Evolutionary conservation across 257 asterid species (phyloP), one percentile per base, ranked within the genome.

Genomic region (Vinca minor): DNA sequence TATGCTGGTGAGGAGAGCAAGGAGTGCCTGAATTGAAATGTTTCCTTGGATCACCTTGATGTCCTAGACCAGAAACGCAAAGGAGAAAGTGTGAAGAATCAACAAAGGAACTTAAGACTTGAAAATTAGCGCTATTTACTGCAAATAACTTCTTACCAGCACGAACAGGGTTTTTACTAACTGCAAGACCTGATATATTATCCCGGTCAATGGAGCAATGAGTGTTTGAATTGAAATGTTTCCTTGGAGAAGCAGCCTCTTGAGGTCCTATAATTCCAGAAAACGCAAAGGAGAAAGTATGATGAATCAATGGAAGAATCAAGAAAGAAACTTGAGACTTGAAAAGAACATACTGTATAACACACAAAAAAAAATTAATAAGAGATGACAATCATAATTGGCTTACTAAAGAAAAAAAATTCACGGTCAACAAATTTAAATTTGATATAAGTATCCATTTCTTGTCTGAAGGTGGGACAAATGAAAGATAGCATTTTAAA

Each of bases 111-210:
- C 59, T 66, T 21, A 53, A 66, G 49, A 54, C 48, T 67, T 17
- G 53, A 36, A 41, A 63, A 73, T n/a, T 38, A 8, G 42, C 11
- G 38, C 1, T 38, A 38, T 3, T 3, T 38, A 38, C 42, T 3
- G 6, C 42, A 38, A 46, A 26, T 17, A 68, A 72, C 73, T 69
- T 59, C 82, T 79, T 84, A 87, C 96, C 94, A 76, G 94, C 83
- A 64, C 95, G 89, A 70, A 73, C 63, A 41, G 93, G 88, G 71
- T 73, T 83, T 66, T 58, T 60, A 68, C 74, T 66, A 44, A 66
- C 56, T 46, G 65, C 72, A 63, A 54, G 44, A 59, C 74, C 74
- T 65, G 70, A 65, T 61, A 65, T 69, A 45, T 61, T 66, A 59
- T 69, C 64, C 59, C 73, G 69, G 38, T 34, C 38, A 34, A 2